A percentile compares a stretch with the other conserved stretches of the same genome.
phyloP scores from a whole-genome alignment of 371 early-diverging fungal species.

The Batrachochytrium dendrobatidis region DNA sequence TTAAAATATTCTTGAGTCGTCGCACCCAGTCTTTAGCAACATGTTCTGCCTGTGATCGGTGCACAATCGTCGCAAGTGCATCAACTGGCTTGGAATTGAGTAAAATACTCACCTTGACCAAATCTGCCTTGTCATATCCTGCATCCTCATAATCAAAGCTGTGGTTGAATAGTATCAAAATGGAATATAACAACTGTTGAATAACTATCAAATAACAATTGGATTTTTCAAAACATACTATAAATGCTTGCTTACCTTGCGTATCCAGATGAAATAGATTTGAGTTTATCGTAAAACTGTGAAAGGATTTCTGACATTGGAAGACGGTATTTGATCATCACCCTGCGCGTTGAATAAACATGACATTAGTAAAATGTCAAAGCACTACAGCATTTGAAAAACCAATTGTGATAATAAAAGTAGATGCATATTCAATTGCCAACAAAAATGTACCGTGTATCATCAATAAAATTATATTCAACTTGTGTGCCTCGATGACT shows the following conservation, averaged over 20 bases:
- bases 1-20: slow-evolving; percentile 71
- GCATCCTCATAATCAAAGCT: slow-evolving; percentile 94
- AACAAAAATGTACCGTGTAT: slow-evolving; percentile 41
- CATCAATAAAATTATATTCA: slow-evolving; percentile 81
- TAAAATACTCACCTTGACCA: slow-evolving; percentile 82
- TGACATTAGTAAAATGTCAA: background rate
- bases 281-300: slow-evolving; percentile 90
- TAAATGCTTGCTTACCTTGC: slow-evolving; percentile 58
- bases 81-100: slow-evolving; percentile 90
- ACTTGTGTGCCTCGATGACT: slow-evolving; percentile 68
- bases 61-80: slow-evolving; percentile 83
- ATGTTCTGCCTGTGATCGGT: slow-evolving; percentile 60
- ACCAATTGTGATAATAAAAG: background rate
- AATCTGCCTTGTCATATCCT: slow-evolving; percentile 79
- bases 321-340: slow-evolving; percentile 77
- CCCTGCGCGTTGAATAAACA: slow-evolving; percentile 29
- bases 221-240: too few relatives aligned
- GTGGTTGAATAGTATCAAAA: slow-evolving; percentile 17
- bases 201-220: slow-evolving; percentile 5
- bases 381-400: background rate
- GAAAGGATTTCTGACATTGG: slow-evolving; percentile 90
- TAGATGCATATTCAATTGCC: background rate
- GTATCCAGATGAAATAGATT: slow-evolving; percentile 85
- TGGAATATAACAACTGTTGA: background rate
- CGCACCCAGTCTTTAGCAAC: slow-evolving; percentile 78